Evolutionary conservation across 148 eudicot genomes (phyloP), one percentile per base, ranked within the genome.

Genomic region (Heliosperma pusillum): DNA sequence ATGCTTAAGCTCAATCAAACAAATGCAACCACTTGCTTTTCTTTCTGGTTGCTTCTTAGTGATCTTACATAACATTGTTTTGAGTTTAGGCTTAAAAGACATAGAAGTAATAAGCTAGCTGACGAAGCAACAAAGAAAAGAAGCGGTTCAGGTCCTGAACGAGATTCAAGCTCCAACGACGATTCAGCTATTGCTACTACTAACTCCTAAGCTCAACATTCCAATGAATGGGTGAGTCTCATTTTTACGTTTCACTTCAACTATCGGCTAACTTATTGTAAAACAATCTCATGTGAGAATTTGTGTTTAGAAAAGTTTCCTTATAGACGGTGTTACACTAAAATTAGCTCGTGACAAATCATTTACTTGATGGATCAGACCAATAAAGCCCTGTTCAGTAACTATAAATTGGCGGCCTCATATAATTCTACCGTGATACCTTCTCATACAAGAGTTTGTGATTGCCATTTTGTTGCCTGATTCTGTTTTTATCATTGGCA

Each of bases 101-200:
- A 30, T 13, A 75, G 75, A 44, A 70, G 9, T 8, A 15, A 7
- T 25, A 81, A 59, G 77, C 70, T 72, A 67, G 74, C 69, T 76
- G 74, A 60, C 59, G 36, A 57, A 30, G 40, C 33, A 71, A 71
- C n/a, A 74, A 52, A 52, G 74, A 74, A 70, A 40, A 68, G 36
- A 53, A 56, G 76, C 21, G 53, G 10, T 65, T 71, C 55, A 29
- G 73, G 70, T 60, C 5, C 30, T 50, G 83, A 72, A 76, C 65
- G 29, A 19, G 80, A 77, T 59, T 77, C 75, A 74, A 82, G 80
- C 55, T 81, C 80, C 60, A 74, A 73, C 58, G 78, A 81, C 50
- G 70, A 76, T 67, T 30, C 50, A 4, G 56, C 73, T 21, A 63
- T 74, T 50, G 16, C 17, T 27, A 47, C 42, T 58, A 67, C 17